These are phyloP conservation scores for Cicer yamashitae DNA, from an alignment of 306 rosid genomes.

Conservation along the genomic window DNA sequence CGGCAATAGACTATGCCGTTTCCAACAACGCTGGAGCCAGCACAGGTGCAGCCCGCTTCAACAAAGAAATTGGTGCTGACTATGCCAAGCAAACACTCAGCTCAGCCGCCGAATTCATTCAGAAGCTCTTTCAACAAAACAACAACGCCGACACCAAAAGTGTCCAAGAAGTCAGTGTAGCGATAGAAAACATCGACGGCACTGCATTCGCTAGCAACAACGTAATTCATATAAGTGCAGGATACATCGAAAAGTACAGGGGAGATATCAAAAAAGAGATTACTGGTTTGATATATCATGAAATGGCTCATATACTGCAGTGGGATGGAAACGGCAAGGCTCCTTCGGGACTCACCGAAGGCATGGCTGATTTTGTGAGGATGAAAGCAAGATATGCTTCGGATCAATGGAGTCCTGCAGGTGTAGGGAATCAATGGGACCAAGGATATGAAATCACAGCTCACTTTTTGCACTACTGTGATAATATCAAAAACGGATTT, in stretches of 20 bases:
- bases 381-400: conserved; percentile 48
- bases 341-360: conserved; percentile 51
- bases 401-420: conserved; percentile 28
- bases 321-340: conserved; percentile 47
- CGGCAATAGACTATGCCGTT: conserved; percentile 38
- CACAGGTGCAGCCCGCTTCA: conserved; percentile 38
- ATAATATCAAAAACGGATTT: conserved; percentile 50
- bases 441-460: conserved; percentile 54
- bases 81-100: conserved; percentile 45
- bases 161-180: conserved; percentile 38
- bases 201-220: conserved; percentile 37
- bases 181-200: conserved; percentile 46
- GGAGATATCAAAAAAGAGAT: conserved; percentile 49
- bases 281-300: conserved; percentile 53
- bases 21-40: conserved; percentile 46
- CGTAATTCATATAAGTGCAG: conserved; percentile 46
- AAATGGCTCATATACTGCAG: conserved; percentile 53
- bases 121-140: conserved; percentile 40
- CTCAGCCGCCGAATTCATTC: conserved; percentile 46
- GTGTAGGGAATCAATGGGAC: conserved; percentile 46
- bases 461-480: conserved; percentile 51
- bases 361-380: conserved; percentile 58
- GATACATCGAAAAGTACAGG: conserved; percentile 12
- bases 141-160: conserved; percentile 29
- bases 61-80: conserved; percentile 40